Evolutionary conservation across 1,284 basidiomycete species (phyloP), one percentile per base, ranked within the genome.

Genomic region (Microbotryum violaceum): DNA sequence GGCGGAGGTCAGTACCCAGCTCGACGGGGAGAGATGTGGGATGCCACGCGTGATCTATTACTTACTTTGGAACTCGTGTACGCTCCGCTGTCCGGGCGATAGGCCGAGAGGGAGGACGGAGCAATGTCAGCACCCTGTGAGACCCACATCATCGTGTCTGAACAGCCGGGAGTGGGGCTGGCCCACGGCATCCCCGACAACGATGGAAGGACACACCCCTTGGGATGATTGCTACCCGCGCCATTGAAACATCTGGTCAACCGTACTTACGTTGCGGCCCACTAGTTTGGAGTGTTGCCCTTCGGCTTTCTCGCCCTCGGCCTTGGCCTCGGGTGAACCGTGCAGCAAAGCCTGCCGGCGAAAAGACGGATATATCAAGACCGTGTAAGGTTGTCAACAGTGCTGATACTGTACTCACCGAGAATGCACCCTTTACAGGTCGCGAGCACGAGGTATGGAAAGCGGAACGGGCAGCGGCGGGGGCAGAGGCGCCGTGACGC

Each of bases 61-160:
- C 85, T 70, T 70, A 89, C 91, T 83, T 77, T 93, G 88, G 71
- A 94, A 86, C 47, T 88, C 88, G 75, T 94, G 91, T 33, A 79
- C 75, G 67, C 78, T 79, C 56, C 71, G 70, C 64, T 68, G 49
- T n/a, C 12, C 18, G 10, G 1, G 18, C 31, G n/a, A 44, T 10
- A 2, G 27, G 8, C 31, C 16, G 2, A 20, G 37, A 48, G 18
- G 7, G 6, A 44, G 21, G 5, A 12, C 8, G 14, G 2, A 25
- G 55, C 46, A 27, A 45, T 14, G 48, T 31, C 49, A 47, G 33
- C 33, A 16, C 7, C 37, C 5, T 42, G 6, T 16, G 37, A 42
- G 5, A 12, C 12, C 33, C 37, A 31, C 16, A 10, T 3, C 14
- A 10, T 3, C 37, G 37, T 42, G 3, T 4, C 37, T 42, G 37